These are phyloP conservation scores for Lentinula detonsa DNA, from an alignment of 768 basidiomycete species.

Conservation along the genomic window DNA sequence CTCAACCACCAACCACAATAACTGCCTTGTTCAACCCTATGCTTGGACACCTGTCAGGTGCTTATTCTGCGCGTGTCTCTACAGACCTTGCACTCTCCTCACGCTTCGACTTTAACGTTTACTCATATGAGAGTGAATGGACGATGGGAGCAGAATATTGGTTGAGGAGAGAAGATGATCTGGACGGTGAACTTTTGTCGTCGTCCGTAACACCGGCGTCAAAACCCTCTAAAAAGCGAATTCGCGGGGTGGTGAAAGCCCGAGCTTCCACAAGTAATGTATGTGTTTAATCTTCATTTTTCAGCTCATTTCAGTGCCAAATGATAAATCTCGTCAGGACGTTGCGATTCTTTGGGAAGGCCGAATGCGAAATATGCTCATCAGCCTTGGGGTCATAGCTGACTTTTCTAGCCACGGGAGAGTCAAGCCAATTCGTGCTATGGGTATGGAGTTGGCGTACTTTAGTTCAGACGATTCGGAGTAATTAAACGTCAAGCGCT, in stretches of 20 bases:
- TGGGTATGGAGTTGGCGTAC: constrained; percentile 92
- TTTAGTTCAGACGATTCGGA: constrained; percentile 51
- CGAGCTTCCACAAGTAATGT: constrained; percentile 88
- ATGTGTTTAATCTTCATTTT: constrained; percentile 18
- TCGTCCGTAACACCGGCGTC: not conserved
- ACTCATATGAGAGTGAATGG: constrained; percentile 96
- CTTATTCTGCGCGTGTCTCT: constrained; percentile 86
- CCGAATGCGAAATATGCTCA: constrained; percentile 79
- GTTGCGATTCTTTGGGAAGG: constrained; percentile 94
- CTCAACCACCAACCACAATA: constrained; percentile 90
- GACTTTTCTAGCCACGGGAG: constrained; percentile 66
- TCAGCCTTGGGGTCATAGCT: constrained; percentile 88
- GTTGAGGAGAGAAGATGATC: constrained; percentile 51
- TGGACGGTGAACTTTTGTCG: constrained; percentile 7
- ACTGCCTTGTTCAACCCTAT: constrained; percentile 95
- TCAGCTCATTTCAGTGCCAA: not conserved
- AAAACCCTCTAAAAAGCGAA: constrained; percentile 25
- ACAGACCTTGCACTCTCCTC: constrained; percentile 82
- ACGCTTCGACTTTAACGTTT: constrained; percentile 93
- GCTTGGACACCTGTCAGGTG: constrained; percentile 87
- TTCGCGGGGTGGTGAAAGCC: constrained; percentile 85
- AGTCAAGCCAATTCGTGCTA: constrained; percentile 79
- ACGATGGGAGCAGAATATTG: constrained; percentile 96
- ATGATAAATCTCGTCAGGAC: constrained; percentile 41
- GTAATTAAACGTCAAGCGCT: not conserved